A percentile compares a stretch with the other conserved stretches of the same genome.
phyloP scores from a whole-genome alignment of 192 early-diverging fungal genomes.

The Helicostylum pulchrum region DNA sequence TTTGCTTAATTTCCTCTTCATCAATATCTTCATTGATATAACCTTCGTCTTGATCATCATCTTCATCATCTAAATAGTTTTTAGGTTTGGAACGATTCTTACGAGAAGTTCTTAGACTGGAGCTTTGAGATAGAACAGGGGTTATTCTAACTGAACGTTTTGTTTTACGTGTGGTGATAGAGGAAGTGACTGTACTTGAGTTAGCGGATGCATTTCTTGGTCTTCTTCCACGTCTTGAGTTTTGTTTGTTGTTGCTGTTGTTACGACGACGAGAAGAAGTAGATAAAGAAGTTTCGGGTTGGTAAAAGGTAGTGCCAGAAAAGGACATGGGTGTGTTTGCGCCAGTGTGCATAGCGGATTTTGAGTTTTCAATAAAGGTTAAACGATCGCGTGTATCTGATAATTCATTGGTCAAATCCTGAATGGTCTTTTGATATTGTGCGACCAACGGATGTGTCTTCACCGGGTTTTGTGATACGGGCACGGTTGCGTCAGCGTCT shows the following conservation, averaged over 20 bases:
- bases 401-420: slow-evolving; percentile 32
- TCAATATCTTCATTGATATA: slow-evolving; percentile 2
- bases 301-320: slow-evolving; percentile 17
- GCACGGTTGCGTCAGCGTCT: not conserved
- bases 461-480: not conserved
- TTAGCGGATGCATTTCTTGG: not conserved
- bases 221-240: not conserved
- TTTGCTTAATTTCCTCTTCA: slow-evolving; percentile 28
- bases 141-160: not conserved
- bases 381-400: slow-evolving; percentile 36
- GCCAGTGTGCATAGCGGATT: not conserved
- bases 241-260: not conserved
- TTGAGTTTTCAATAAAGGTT: slow-evolving; percentile 19
- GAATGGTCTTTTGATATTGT: slow-evolving; percentile 37
- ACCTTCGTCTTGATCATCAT: slow-evolving; percentile 3
- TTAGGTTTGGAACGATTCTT: not conserved
- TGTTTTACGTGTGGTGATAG: not conserved
- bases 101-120: not conserved
- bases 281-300: not conserved
- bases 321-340: slow-evolving; percentile 10
- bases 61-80: not conserved
- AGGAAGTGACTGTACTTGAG: slow-evolving; percentile 7
- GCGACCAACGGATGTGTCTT: slow-evolving; percentile 34
- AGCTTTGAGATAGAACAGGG: slow-evolving; percentile 10
- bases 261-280: slow-evolving; percentile 3